Conservation (phyloP, 441 rosid genomes). For the Kokia cookei region DNA sequence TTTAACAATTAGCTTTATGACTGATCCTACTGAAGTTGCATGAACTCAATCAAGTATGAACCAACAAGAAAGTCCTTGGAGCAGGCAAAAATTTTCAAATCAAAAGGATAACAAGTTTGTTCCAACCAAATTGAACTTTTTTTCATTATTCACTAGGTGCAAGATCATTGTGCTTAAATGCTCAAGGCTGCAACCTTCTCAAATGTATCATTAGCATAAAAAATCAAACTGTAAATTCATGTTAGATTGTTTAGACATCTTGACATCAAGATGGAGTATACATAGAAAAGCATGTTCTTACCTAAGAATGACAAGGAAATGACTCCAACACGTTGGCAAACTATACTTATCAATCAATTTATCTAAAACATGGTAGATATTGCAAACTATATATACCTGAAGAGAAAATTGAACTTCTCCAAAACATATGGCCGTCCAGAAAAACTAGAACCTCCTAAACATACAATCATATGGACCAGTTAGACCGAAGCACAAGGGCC, state of each 20-base stretch:
- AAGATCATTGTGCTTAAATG: background rate
- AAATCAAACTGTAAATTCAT: background rate
- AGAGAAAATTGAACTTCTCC: conserved; percentile 2
- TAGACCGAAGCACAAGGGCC: conserved; percentile 65
- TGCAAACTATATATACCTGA: background rate
- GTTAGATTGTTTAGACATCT: background rate
- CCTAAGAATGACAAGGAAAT: background rate
- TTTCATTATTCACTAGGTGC: background rate
- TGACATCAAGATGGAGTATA: background rate
- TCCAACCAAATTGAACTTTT: background rate
- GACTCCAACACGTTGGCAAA: background rate
- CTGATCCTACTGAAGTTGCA: background rate
- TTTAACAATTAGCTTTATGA: background rate
- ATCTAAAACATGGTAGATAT: background rate
- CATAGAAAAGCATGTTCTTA: background rate
- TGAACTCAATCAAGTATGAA: background rate
- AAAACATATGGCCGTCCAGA: background rate
- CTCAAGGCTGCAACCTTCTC: background rate
- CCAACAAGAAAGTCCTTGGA: background rate
- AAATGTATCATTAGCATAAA: background rate
- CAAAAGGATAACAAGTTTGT: background rate
- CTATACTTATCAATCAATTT: background rate
- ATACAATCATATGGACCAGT: conserved; percentile 61
- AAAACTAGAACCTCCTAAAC: background rate
- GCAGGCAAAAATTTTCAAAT: background rate